These are phyloP conservation scores for Acacia melanoxylon DNA, from an alignment of 306 rosid species.

Conservation along the genomic window DNA sequence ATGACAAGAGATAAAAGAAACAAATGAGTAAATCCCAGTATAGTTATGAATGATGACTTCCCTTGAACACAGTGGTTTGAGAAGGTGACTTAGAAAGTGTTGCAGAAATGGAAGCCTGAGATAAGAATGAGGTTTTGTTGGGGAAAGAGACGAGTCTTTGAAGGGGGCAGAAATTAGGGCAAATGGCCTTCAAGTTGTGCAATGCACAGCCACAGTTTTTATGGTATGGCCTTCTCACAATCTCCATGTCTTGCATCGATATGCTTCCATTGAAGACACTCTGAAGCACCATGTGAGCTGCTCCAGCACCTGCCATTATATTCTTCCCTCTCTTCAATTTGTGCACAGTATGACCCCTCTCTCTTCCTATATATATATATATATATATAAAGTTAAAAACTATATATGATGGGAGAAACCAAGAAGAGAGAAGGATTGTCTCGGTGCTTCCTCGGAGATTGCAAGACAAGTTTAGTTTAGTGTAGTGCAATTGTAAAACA, in stretches of 20 bases:
- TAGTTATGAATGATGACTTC: not conserved
- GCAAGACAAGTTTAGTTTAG: constrained; percentile 17
- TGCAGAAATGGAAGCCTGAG: constrained; percentile 13
- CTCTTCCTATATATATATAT: not conserved
- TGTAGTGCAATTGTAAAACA: constrained; percentile 1
- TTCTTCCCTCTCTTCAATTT: not conserved
- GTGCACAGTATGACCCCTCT: not conserved
- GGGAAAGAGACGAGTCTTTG: constrained; percentile 40
- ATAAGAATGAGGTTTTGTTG: constrained; percentile 31
- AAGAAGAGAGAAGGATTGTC: constrained; percentile 24
- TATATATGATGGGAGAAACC: constrained; percentile 27
- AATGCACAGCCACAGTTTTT: constrained; percentile 78
- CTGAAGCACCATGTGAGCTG: constrained; percentile 41
- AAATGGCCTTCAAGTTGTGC: constrained; percentile 40
- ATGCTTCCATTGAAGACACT: constrained; percentile 62
- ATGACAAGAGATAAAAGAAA: not conserved
- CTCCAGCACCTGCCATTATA: constrained; percentile 41
- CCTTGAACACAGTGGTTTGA: not conserved
- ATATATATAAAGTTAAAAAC: not conserved
- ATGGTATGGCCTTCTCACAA: constrained; percentile 76
- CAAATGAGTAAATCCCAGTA: not conserved
- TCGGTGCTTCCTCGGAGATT: constrained; percentile 2
- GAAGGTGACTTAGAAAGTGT: constrained; percentile 28
- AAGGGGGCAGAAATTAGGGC: constrained; percentile 26
- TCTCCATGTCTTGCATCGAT: constrained; percentile 49